Evolutionary conservation across 73 alveolate species (phyloP), one percentile per base, ranked within the genome.

Genomic region (Paramecium biaurelia): DNA sequence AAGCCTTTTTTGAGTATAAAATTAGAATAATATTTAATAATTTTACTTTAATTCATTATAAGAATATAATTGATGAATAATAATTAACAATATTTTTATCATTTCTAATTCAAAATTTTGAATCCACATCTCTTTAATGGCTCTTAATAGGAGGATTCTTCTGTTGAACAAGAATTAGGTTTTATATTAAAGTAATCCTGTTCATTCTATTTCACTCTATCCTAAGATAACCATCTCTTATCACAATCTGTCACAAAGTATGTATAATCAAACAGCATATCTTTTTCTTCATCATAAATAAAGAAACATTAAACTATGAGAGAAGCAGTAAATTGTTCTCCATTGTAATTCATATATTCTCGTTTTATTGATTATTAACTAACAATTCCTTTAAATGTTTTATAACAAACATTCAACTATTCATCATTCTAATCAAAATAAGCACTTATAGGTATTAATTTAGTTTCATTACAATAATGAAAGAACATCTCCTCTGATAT

Each of bases 81-180:
- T 47, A 14, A 47, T 47, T 12, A 47, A 47, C 21, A 47, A 47
- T 47, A 47, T 47, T 47, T n/a, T 7, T 38, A 1, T 47, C 59
- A 47, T 26, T 47, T n/a, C 23, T 47, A 9, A 47, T 47, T 58
- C 42, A 58, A 8, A 58, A 24, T 58, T 58, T 58, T 58, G 38
- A 58, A 58, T 58, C 76, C 76, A 58, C 76, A 58, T 58, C 76
- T 58, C 18, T 23, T 58, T 28, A 47, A 47, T 58, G 76, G 76
- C 38, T 58, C 76, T 58, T 58, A 28, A 58, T 24, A 58, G 7
- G 43, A 58, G 6, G 76, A 58, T 14, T 58, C 76, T 28, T 58
- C 76, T 28, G 76, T 58, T 5, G 76, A 58, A 58, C 76, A 21
- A 24, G 38, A 58, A 11, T 24, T 28, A 9, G 34, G 38, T 58